Evolutionary conservation across 2,329 filamentous ascomycete species (phyloP).

Genomic region (Decorospora gaudefroyi): DNA sequence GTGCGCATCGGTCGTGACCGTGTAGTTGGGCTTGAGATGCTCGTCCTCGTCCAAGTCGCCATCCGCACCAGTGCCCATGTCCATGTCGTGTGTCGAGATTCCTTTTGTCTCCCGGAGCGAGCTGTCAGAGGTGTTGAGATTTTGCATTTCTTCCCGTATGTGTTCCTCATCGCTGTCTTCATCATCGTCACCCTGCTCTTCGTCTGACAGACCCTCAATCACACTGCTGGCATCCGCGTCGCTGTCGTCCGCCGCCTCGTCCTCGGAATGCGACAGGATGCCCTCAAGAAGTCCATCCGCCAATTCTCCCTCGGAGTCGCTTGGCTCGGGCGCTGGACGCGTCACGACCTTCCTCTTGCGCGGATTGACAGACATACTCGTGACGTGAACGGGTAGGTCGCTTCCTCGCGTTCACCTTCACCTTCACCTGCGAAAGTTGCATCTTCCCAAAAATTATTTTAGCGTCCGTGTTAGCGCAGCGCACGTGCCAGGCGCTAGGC

Average conservation of each 20-base stretch:
- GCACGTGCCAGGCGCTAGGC: conserved; percentile 21
- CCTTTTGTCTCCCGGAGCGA: conserved; percentile 23
- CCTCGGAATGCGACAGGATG: conserved; percentile 50
- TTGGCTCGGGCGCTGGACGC: conserved; percentile 40
- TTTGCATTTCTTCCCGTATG: conserved; percentile 52
- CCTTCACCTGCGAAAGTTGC: conserved; percentile 5
- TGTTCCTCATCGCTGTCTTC: conserved; percentile 49
- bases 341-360: conserved; percentile 53
- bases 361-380: conserved; percentile 53
- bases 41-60: conserved; percentile 40
- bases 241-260: conserved; percentile 42
- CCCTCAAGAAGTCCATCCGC: conserved; percentile 49
- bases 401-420: conserved; percentile 11
- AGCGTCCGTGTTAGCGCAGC: conserved; percentile 21
- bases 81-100: conserved; percentile 23
- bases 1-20: conserved; percentile 78
- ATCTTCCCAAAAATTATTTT: conserved; percentile 26
- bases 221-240: conserved; percentile 42
- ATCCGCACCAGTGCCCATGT: conserved; percentile 24
- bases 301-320: conserved; percentile 44
- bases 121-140: conserved; percentile 46
- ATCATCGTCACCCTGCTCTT: conserved; percentile 39
- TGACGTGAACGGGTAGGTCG: too few relatives aligned
- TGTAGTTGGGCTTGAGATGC: conserved; percentile 57
- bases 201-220: conserved; percentile 40